phyloP scores from a whole-genome alignment of 2,329 filamentous ascomycete genomes.

The Biscogniauxia sp. region DNA sequence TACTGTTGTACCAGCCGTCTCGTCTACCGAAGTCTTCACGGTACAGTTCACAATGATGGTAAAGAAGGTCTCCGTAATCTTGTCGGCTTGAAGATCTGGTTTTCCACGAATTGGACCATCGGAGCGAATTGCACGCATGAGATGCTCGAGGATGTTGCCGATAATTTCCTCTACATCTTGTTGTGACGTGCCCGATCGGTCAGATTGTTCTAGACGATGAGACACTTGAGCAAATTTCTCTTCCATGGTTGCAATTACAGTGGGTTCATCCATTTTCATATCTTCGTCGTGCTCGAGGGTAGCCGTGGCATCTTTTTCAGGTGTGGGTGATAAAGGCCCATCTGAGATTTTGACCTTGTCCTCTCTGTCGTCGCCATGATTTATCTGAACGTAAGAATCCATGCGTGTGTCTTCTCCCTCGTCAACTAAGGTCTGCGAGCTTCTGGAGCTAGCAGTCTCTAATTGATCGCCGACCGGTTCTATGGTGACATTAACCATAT shows the following conservation, averaged over 20 bases:
- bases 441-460: constrained; percentile 46
- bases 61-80: constrained; percentile 70
- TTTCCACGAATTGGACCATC: constrained; percentile 57
- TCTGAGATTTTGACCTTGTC: neutral
- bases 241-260: constrained; percentile 39
- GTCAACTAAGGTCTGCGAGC: constrained; percentile 53
- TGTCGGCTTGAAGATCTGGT: constrained; percentile 75
- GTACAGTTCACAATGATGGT: constrained; percentile 61
- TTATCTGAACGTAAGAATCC: constrained; percentile 35
- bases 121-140: constrained; percentile 83
- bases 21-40: constrained; percentile 42
- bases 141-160: constrained; percentile 83
- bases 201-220: constrained; percentile 44
- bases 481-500: constrained; percentile 35
- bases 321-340: constrained; percentile 1
- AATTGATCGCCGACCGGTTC: constrained; percentile 32
- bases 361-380: constrained; percentile 13
- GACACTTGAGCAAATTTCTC: constrained; percentile 39
- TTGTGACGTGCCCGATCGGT: constrained; percentile 61
- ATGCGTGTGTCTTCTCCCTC: constrained; percentile 38
- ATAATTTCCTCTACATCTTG: constrained; percentile 97
- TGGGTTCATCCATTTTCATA: constrained; percentile 24
- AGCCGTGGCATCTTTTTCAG: constrained; percentile 9
- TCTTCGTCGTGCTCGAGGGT: constrained; percentile 21
- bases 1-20: constrained; percentile 14